Percentiles rank a stretch among this genome's conserved stretches.
Evolutionary conservation across 192 early-diverging fungal genomes (phyloP).

Genomic region (Funneliformis geosporum): DNA sequence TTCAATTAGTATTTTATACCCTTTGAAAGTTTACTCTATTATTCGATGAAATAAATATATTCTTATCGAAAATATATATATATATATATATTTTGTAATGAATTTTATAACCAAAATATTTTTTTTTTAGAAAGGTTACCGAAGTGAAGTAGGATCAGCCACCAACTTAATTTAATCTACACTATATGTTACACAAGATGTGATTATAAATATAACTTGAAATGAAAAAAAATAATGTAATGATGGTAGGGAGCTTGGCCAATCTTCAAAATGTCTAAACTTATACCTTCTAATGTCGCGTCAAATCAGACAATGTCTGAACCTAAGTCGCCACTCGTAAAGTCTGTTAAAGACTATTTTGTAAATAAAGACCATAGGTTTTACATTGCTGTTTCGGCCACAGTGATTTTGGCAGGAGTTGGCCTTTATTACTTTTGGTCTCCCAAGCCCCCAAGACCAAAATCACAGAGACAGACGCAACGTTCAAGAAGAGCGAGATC

Average conservation of each 20-base stretch:
- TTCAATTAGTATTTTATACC: too few relatives aligned
- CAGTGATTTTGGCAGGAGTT: slow-evolving; percentile 58
- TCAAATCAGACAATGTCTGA: slow-evolving; percentile 9
- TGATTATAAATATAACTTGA: not conserved
- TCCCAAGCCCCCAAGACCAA: slow-evolving; percentile 37
- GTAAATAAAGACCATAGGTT: slow-evolving; percentile 71
- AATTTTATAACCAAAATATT: too few relatives aligned
- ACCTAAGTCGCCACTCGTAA: not conserved
- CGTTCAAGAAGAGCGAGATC: slow-evolving; percentile 47
- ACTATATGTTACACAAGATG: not conserved
- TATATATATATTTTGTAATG: too few relatives aligned
- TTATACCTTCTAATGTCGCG: slow-evolving; percentile 13
- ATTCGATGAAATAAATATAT: not conserved
- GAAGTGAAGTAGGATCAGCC: too few relatives aligned
- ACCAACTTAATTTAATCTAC: too few relatives aligned
- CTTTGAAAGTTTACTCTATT: too few relatives aligned
- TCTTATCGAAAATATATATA: too few relatives aligned
- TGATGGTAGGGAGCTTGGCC: not conserved
- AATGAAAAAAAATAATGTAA: not conserved
- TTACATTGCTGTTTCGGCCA: slow-evolving; percentile 63
- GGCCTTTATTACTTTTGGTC: slow-evolving; percentile 67
- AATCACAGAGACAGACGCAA: slow-evolving; percentile 45
- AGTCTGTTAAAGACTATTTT: slow-evolving; percentile 51
- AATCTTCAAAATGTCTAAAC: not conserved
- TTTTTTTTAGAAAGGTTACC: too few relatives aligned